These are phyloP conservation scores for Fomitopsis palustris DNA, from an alignment of 1,284 basidiomycete genomes.

Conservation along the genomic window DNA sequence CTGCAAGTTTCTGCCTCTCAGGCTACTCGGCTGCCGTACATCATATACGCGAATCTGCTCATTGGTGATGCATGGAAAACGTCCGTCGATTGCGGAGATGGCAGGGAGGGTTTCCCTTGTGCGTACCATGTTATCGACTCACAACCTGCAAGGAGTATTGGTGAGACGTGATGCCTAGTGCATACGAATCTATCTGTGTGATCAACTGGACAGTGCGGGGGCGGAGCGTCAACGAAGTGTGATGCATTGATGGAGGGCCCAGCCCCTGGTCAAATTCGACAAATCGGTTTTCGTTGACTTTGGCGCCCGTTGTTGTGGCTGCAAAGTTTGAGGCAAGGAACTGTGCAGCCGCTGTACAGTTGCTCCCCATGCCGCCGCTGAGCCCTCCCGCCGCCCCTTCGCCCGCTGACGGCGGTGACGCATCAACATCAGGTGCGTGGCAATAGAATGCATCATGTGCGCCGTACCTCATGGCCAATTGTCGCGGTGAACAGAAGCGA, in stretches of 20 bases:
- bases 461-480: neutral
- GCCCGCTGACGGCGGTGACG: slow-evolving; percentile 12
- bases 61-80: too few relatives aligned
- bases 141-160: too few relatives aligned
- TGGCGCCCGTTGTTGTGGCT: slow-evolving; percentile 22
- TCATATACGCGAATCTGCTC: too few relatives aligned
- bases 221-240: too few relatives aligned
- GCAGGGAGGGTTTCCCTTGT: too few relatives aligned
- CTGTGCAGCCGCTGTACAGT: slow-evolving; percentile 33
- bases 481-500: neutral
- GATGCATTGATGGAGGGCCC: too few relatives aligned
- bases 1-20: neutral
- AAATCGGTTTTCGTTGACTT: neutral
- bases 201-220: too few relatives aligned
- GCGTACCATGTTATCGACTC: too few relatives aligned
- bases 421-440: slow-evolving; percentile 13
- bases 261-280: neutral
- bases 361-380: slow-evolving; percentile 14
- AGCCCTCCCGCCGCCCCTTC: slow-evolving; percentile 6
- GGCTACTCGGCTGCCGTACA: too few relatives aligned
- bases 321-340: slow-evolving; percentile 32
- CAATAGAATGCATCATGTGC: neutral
- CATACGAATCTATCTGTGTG: too few relatives aligned
- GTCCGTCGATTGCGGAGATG: too few relatives aligned
- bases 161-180: too few relatives aligned